phyloP scores from a whole-genome alignment of 257 asterid genomes.

The Striga asiatica region DNA sequence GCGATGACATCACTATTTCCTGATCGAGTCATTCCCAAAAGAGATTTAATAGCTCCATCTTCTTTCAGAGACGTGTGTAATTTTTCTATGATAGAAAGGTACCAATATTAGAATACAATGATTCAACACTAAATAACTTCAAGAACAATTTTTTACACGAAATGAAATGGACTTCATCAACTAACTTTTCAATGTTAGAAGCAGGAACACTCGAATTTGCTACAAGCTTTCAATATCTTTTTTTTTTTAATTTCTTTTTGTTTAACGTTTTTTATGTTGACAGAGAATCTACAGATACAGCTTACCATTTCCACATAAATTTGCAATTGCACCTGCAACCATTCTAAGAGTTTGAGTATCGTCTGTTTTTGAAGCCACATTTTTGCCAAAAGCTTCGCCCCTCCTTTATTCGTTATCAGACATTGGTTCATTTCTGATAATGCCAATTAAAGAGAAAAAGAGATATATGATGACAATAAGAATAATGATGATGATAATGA shows the following conservation, averaged over 20 bases:
- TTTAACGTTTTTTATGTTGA: neutral
- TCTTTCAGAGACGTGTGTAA: constrained; percentile 50
- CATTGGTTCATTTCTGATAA: constrained; percentile 75
- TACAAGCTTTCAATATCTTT: no score
- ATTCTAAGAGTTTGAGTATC: constrained; percentile 86
- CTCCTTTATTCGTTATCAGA: constrained; percentile 63
- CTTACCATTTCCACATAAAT: constrained; percentile 89
- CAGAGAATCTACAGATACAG: neutral
- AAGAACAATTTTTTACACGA: no score
- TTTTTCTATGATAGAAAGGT: constrained; percentile 37
- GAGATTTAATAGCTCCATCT: constrained; percentile 76
- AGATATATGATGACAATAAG: no score
- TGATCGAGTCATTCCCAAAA: constrained; percentile 49
- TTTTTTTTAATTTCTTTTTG: no score
- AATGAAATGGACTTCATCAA: no score
- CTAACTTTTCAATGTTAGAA: no score
- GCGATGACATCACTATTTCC: constrained; percentile 62
- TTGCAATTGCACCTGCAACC: constrained; percentile 96
- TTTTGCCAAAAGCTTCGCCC: constrained; percentile 62
- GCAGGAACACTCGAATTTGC: no score
- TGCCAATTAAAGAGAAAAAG: no score
- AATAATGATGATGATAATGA: no score
- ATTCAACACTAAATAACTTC: no score
- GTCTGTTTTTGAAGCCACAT: constrained; percentile 52
- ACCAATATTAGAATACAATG: neutral